Evolutionary conservation across 495 filamentous ascomycete species (phyloP), one percentile per base, ranked within the genome.

Genomic region (Gamarada debralockiae): DNA sequence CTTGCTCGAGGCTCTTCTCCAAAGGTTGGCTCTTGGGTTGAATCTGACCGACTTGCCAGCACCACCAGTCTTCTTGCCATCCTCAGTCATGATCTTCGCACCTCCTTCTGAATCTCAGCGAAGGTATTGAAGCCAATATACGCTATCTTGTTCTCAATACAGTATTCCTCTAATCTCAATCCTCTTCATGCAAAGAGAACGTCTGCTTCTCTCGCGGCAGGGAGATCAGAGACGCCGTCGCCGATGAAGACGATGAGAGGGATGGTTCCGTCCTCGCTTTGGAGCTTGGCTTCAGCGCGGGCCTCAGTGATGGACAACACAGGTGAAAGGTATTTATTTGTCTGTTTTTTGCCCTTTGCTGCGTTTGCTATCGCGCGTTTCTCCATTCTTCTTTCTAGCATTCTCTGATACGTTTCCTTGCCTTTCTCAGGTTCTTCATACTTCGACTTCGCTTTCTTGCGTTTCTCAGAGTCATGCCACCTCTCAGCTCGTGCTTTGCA

Each of bases 221-320:
- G 76, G 7, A 90, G 78, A 59, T 89, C 86, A 6, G 83, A 87
- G 14, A 91, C 84, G 2, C 87, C 87, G 65, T 90, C 87, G 45
- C 87, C 86, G 56, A 89, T 87, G 65, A 90, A 91, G 36, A 90
- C 70, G 52, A 90, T 83, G 1, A 85, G 73, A 6, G 86, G 87
- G 39, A 86, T 78, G 13, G 83, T 79, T 44, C 77, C 80, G 29
- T 86, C 78, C 1, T 75, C 74, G 46, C 73, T 76, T 42, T 72
- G 66, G 6, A 77, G 64, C 31, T 75, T 70, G 0, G 82, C 84
- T 33, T 72, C 65, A 10, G 59, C 63, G 5, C 82, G 75, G 41
- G 76, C 83, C 55, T 86, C 82, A 47, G 78, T 73, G 34, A 90
- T 79, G 1, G 78, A 84, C 6, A 78, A 65, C 1, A 81, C 82